Percentiles rank a stretch among this genome's conserved stretches.
phyloP scores from a whole-genome alignment of 2,329 filamentous ascomycete species.

The Verticillium alfalfae region DNA sequence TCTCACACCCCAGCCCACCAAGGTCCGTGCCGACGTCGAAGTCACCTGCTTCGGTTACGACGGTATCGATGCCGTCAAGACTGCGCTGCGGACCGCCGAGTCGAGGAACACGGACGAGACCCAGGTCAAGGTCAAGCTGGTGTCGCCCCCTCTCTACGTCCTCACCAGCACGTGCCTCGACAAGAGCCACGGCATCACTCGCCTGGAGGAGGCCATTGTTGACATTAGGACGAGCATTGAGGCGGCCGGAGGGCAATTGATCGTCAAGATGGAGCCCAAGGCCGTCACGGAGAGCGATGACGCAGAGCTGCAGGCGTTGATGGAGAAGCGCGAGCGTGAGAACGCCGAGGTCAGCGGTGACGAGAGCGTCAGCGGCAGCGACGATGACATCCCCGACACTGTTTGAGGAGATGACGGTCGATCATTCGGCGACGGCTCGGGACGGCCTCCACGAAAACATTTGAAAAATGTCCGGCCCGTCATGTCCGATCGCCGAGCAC shows the following conservation, averaged over 20 bases:
- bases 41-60: conserved; percentile 95
- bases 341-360: conserved; percentile 98
- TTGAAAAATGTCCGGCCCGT: background rate
- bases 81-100: conserved; percentile 84
- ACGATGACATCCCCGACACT: conserved; percentile 62
- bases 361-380: conserved; percentile 91
- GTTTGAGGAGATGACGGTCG: conserved; percentile 20
- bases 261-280: conserved; percentile 98
- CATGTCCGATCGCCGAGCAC: background rate
- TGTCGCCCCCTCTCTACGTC: conserved; percentile 96
- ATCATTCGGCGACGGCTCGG: background rate
- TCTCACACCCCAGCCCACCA: conserved; percentile 95
- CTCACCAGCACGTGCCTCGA: conserved; percentile 93
- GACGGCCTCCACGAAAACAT: background rate
- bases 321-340: conserved; percentile 98
- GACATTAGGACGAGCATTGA: conserved; percentile 80
- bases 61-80: conserved; percentile 97
- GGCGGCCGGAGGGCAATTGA: conserved; percentile 69
- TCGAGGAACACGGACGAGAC: conserved; percentile 86
- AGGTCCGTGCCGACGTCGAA: conserved; percentile 96
- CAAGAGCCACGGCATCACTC: conserved; percentile 78
- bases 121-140: conserved; percentile 96
- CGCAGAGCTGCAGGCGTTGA: conserved; percentile 90
- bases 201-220: conserved; percentile 82
- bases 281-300: conserved; percentile 98